Percentiles rank a stretch among this genome's conserved stretches.
Conservation (phyloP, 352 stramenopile genomes). For the Phytophthora foliorum region DNA sequence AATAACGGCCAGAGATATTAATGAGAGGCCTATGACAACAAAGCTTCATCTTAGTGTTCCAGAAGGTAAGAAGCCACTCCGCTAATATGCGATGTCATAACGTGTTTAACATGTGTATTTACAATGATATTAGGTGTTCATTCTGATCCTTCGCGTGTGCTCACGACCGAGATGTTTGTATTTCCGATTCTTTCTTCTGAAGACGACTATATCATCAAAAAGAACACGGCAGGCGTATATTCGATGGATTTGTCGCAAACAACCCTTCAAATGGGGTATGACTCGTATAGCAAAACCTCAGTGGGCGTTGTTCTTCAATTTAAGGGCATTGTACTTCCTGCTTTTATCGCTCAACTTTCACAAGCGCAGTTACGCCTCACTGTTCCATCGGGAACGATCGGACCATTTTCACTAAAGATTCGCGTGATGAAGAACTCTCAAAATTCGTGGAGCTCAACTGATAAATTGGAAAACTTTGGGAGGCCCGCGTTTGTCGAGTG, state of each 20-base stretch:
- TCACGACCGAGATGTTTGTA: conserved; percentile 20
- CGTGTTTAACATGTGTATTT: neutral
- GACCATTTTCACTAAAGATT: conserved; percentile 54
- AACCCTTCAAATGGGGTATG: conserved; percentile 32
- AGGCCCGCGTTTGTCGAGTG: conserved; percentile 41
- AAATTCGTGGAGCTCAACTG: conserved; percentile 18
- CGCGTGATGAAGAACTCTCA: conserved; percentile 31
- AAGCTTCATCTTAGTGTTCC: conserved; percentile 24
- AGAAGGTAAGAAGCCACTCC: conserved; percentile 25
- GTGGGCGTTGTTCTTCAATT: conserved; percentile 32
- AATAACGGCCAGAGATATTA: conserved; percentile 34
- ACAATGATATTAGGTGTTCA: conserved; percentile 19
- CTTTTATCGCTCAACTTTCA: conserved; percentile 37
- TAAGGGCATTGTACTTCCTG: conserved; percentile 34
- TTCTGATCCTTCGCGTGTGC: conserved; percentile 10
- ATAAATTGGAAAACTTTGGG: conserved; percentile 31
- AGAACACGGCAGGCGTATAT: conserved; percentile 19
- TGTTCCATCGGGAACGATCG: conserved; percentile 51
- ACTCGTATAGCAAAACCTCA: conserved; percentile 13
- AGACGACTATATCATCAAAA: conserved; percentile 25
- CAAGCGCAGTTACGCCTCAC: conserved; percentile 44
- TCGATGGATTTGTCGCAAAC: conserved; percentile 8
- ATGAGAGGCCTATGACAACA: conserved; percentile 27
- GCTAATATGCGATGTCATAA: neutral
- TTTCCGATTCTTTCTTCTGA: conserved; percentile 31